Evolutionary conservation across 768 basidiomycete species (phyloP).

Genomic region (Boletus barrowsii): DNA sequence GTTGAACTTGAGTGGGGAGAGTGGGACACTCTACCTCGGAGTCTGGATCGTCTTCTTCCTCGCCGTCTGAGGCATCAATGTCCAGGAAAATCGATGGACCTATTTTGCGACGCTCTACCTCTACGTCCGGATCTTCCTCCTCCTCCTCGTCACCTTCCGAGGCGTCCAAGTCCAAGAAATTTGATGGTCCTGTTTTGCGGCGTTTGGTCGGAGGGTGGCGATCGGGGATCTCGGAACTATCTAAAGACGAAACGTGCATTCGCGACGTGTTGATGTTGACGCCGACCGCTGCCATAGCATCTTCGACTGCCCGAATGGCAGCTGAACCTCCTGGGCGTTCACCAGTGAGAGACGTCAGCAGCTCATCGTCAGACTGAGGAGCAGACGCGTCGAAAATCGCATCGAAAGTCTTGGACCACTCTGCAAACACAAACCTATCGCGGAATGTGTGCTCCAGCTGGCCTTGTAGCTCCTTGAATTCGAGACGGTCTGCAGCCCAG

Average conservation of each 20-base stretch:
- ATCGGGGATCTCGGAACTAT: background rate
- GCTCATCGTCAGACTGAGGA: background rate
- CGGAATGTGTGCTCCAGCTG: background rate
- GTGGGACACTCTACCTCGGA: background rate
- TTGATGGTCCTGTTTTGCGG: background rate
- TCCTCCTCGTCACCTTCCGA: background rate
- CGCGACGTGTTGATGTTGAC: background rate
- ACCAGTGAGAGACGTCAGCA: background rate
- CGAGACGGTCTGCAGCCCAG: background rate
- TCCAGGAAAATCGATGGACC: no score
- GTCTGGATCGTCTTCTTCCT: background rate
- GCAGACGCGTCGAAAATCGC: background rate
- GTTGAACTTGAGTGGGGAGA: no score
- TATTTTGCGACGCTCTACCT: background rate
- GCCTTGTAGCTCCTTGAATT: background rate
- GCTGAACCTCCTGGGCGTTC: background rate
- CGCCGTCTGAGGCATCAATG: no score
- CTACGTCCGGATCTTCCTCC: background rate
- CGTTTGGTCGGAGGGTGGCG: background rate
- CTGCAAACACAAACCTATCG: background rate
- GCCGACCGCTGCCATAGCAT: background rate
- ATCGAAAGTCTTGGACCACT: background rate
- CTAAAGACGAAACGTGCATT: background rate
- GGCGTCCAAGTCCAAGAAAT: background rate
- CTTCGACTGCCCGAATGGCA: background rate